Percentiles rank a stretch among this genome's conserved stretches.
These are phyloP conservation scores for Raddia guianensis DNA, from an alignment of 176 grass and related monocot species.

Conservation along the genomic window DNA sequence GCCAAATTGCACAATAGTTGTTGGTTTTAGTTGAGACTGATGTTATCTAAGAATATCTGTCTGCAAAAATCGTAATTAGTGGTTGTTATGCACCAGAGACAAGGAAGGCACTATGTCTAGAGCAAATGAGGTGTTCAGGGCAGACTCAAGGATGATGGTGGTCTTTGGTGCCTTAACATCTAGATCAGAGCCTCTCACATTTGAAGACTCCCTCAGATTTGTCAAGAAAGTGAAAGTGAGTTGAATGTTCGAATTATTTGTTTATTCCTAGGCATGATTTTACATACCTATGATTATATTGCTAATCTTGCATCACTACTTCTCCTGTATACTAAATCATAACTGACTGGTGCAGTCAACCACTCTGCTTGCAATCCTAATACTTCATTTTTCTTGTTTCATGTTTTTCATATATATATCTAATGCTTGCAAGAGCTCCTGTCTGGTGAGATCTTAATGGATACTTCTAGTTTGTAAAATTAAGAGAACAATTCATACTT, in stretches of 20 bases:
- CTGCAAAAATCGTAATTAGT: not conserved
- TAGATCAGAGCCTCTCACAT: slow-evolving; percentile 59
- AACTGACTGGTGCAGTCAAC: not conserved
- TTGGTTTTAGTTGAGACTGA: slow-evolving; percentile 37
- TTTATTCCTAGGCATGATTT: not conserved
- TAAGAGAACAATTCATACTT: not conserved
- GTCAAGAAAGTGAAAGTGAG: slow-evolving; percentile 87
- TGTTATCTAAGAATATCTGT: not conserved
- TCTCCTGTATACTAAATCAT: not conserved
- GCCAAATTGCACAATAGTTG: not conserved
- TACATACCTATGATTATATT: not conserved
- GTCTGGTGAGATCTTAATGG: not conserved
- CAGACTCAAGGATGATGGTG: slow-evolving; percentile 49
- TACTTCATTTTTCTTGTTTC: slow-evolving; percentile 6
- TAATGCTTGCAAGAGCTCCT: not conserved
- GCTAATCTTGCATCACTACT: not conserved
- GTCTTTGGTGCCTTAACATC: slow-evolving; percentile 55
- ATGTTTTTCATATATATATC: not conserved
- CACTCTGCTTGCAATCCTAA: not conserved
- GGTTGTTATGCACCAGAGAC: slow-evolving; percentile 2
- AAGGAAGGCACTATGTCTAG: slow-evolving; percentile 36
- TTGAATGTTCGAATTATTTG: not conserved
- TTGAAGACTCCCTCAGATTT: slow-evolving; percentile 75
- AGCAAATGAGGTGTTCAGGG: slow-evolving; percentile 44
- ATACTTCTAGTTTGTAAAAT: not conserved